phyloP scores from a whole-genome alignment of 495 filamentous ascomycete genomes.

The Talaromyces liani region DNA sequence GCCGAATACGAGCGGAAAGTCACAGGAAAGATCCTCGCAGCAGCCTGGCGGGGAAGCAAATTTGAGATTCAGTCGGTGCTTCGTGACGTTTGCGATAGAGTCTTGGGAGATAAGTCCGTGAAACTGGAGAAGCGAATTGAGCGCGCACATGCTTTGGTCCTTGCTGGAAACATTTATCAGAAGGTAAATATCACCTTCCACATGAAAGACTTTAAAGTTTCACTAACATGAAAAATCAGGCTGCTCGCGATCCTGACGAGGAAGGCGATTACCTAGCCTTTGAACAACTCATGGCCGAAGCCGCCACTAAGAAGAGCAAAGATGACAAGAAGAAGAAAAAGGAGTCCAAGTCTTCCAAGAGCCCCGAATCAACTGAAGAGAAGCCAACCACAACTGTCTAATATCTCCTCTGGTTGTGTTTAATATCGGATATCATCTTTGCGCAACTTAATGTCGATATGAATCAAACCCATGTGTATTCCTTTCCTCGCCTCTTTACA shows the following conservation, averaged over 20 bases:
- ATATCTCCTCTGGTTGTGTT: not conserved
- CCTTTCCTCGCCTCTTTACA: not conserved
- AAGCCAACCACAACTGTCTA: not conserved
- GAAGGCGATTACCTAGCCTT: constrained; percentile 99
- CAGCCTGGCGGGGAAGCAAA: constrained; percentile 93
- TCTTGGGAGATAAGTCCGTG: constrained; percentile 72
- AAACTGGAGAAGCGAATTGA: constrained; percentile 79
- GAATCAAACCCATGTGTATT: not conserved
- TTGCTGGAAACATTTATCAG: constrained; percentile 79
- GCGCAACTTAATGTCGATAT: constrained; percentile 1
- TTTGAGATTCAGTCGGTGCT: constrained; percentile 97
- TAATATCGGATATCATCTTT: not conserved
- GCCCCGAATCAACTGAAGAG: not conserved
- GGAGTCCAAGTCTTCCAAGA: constrained; percentile 29
- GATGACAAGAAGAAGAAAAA: constrained; percentile 75
- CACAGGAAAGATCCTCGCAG: constrained; percentile 97
- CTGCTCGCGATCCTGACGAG: constrained; percentile 85
- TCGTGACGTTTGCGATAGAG: constrained; percentile 73
- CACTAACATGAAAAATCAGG: constrained; percentile 42
- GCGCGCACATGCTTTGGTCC: constrained; percentile 78
- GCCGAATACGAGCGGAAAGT: constrained; percentile 92
- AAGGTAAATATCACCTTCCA: constrained; percentile 50
- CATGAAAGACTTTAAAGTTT: constrained; percentile 14
- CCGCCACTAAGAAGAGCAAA: constrained; percentile 81
- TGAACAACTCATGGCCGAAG: constrained; percentile 95